Evolutionary conservation across 1,284 basidiomycete species (phyloP).

Genomic region (Jaminaea rosea): DNA sequence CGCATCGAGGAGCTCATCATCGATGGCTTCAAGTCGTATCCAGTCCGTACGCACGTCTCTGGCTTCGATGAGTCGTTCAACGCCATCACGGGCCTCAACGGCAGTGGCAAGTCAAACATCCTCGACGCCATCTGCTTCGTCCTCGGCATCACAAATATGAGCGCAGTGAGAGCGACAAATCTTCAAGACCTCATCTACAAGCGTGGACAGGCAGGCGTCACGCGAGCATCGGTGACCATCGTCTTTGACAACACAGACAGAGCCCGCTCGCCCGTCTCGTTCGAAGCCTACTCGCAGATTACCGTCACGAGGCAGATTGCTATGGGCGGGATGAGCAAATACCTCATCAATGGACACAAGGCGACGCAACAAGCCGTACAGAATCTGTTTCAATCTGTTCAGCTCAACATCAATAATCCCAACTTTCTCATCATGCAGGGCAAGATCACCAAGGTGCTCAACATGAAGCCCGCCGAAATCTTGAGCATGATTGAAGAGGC

Average conservation of each 20-base stretch:
- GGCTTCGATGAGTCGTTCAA: slow-evolving; percentile 96
- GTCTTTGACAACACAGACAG: slow-evolving; percentile 98
- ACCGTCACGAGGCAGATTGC: slow-evolving; percentile 95
- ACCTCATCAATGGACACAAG: slow-evolving; percentile 93
- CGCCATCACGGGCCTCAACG: slow-evolving; percentile 92
- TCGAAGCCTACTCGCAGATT: slow-evolving; percentile 75
- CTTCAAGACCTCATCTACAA: slow-evolving; percentile 97
- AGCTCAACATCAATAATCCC: slow-evolving; percentile 99
- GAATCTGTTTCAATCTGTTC: slow-evolving; percentile 89
- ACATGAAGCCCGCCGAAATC: slow-evolving; percentile 97
- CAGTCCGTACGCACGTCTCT: slow-evolving; percentile 82
- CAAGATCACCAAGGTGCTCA: slow-evolving; percentile 65
- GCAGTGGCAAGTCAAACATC: slow-evolving; percentile 55
- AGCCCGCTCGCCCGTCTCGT: slow-evolving; percentile 72
- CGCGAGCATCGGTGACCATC: slow-evolving; percentile 94
- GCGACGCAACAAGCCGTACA: slow-evolving; percentile 79
- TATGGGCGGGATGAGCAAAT: slow-evolving; percentile 92
- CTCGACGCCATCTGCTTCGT: slow-evolving; percentile 47
- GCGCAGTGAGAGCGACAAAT: slow-evolving; percentile 61
- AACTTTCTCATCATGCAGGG: slow-evolving; percentile 99
- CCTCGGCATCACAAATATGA: slow-evolving; percentile 43
- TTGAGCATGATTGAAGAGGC: slow-evolving; percentile 98
- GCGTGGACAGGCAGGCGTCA: slow-evolving; percentile 91
- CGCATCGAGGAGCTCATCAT: slow-evolving; percentile 50
- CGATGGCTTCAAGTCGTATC: slow-evolving; percentile 59